Conservation (phyloP, 306 rosid species). For the Fragaria iinumae region DNA sequence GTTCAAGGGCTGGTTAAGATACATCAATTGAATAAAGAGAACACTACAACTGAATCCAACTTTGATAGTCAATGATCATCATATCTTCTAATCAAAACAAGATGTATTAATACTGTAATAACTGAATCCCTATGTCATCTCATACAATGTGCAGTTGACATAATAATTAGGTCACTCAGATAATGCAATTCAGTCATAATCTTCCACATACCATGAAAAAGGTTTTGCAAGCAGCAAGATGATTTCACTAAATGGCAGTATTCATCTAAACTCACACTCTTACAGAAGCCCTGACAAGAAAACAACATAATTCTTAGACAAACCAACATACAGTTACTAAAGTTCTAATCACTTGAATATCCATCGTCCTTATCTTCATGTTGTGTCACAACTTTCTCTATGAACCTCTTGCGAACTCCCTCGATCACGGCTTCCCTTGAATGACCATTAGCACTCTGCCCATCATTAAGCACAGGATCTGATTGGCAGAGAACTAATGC, state of each 20-base stretch:
- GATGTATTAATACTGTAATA: neutral
- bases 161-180: neutral
- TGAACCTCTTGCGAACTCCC: constrained; percentile 69
- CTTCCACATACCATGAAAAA: neutral
- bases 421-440: constrained; percentile 77
- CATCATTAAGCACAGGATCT: constrained; percentile 85
- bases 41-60: neutral
- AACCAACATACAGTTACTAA: constrained; percentile 4
- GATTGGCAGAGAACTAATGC: constrained; percentile 90
- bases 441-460: constrained; percentile 51
- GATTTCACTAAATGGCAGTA: neutral
- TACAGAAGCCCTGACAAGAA: neutral
- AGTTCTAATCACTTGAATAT: constrained; percentile 71
- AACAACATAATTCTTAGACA: neutral
- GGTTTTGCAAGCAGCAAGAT: neutral
- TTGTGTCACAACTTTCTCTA: constrained; percentile 75
- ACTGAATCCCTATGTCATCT: neutral
- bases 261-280: neutral
- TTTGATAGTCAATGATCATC: neutral
- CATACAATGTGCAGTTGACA: neutral
- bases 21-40: neutral
- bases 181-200: neutral
- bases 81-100: neutral
- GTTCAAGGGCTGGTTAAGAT: neutral
- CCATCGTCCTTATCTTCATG: constrained; percentile 77